Evolutionary conservation across 305 asterid species (phyloP), one percentile per base, ranked within the genome.

Genomic region (Coffea humblotiana): DNA sequence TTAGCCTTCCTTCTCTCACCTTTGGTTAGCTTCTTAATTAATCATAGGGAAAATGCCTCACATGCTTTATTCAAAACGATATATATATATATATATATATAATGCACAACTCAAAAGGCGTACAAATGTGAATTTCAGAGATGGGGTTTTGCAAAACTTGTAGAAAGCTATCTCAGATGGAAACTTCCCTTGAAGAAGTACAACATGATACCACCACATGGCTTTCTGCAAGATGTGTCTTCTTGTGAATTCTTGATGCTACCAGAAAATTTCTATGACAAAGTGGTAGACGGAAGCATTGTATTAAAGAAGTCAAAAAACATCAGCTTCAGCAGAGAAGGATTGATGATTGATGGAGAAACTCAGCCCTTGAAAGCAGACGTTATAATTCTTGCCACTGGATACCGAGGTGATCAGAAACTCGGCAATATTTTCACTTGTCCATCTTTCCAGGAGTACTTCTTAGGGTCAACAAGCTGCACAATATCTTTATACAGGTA

Each of bases 321-420:
- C 21, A 68, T 86, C 40, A 21, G 64, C 35, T 90, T 91, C 82
- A 79, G 88, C 71, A 76, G 86, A 65, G 88, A 90, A 71, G 95
- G 97, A 1, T 18, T 91, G 65, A 80, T 88, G 69, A 66, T 89
- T 76, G 90, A 88, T 70, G 92, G 81, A 65, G 87, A 90, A 75
- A 18, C 77, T 21, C 75, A 47, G 49, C 88, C 89, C 3, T 1
- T 87, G 10, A 80, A 89, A 72, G 88, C 86, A 6, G 95, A 91
- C 78, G 8, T 93, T 2, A 92, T 91, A 45, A 88, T 93, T 14
- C 80, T 88, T 18, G 94, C 95, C 27, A 93, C 97, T 4, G 97
- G 97, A 65, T 91, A 87, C 71, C 89, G 77, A 84, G 97, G 97
- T 27, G 88, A 87, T 45, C 84, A 89, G 82, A 93, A 93, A 89